Percentiles rank a stretch among this genome's conserved stretches.
Conservation (phyloP, 495 filamentous ascomycete species). For the Penicillium lividum region DNA sequence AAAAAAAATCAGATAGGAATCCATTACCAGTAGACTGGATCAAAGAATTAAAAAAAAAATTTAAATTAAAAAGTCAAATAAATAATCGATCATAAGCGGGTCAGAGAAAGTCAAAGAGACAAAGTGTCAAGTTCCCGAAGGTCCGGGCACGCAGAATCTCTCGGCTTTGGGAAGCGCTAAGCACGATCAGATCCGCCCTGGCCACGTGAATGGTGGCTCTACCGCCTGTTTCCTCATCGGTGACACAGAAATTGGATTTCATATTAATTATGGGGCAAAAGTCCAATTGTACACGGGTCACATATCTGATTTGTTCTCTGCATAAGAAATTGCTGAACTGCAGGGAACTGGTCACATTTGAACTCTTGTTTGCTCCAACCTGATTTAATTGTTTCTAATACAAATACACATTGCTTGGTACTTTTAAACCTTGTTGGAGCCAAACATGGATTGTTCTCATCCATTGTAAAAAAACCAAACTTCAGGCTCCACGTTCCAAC, state of each 20-base stretch:
- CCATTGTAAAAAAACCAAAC: not conserved
- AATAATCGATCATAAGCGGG: not conserved
- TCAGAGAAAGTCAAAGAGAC: not conserved
- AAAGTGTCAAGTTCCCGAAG: slow-evolving; percentile 17
- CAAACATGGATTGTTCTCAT: not conserved
- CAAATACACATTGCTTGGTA: not conserved
- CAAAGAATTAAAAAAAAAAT: not conserved
- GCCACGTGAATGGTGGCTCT: slow-evolving; percentile 37
- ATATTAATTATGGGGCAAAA: not conserved
- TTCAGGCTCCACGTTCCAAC: slow-evolving; percentile 22
- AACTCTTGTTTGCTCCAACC: slow-evolving; percentile 13
- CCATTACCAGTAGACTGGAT: slow-evolving; percentile 5
- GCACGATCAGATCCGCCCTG: slow-evolving; percentile 35
- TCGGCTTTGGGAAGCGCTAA: slow-evolving; percentile 31
- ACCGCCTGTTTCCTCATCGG: slow-evolving; percentile 29
- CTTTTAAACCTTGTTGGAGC: not conserved
- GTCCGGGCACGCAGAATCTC: slow-evolving; percentile 14
- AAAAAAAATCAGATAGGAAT: slow-evolving; percentile 3
- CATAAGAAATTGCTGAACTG: not conserved
- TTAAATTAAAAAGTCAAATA: slow-evolving; percentile 1
- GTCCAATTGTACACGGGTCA: too few relatives aligned
- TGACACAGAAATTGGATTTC: slow-evolving; percentile 7
- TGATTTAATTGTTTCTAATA: not conserved
- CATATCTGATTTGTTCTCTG: too few relatives aligned
- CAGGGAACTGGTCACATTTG: slow-evolving; percentile 24